Evolutionary conservation across 73 alveolate genomes (phyloP), one percentile per base, ranked within the genome.

Genomic region (Paramecium bursaria): DNA sequence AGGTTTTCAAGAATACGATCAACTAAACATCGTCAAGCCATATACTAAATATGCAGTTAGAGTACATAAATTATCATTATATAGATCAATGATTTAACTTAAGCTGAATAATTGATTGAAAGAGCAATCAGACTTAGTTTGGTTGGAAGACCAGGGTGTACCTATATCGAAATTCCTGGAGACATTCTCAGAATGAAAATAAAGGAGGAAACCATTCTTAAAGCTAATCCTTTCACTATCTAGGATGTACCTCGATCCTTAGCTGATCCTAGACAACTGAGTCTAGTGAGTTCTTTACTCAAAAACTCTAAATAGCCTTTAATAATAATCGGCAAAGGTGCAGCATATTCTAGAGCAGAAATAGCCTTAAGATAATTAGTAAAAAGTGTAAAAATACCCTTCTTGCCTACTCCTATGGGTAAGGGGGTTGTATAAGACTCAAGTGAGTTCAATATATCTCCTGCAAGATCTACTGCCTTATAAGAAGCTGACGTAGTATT

Each of bases 341-440:
- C 91, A 7, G 90, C 92, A 0, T 90, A 90, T n/a, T 82, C 86
- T n/a, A 75, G 87, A 39, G 93, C 96, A 10, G 91, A 88, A 27
- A 47, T 74, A 3, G 94, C 90, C 23, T 90, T 92, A 52, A 90
- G 75, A n/a, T 54, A 27, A 6, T 92, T 92, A 25, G 73, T 94
- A 7, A 74, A 87, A 17, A 61, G 49, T 30, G 79, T 94, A 1
- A 47, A 80, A 15, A 77, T 94, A 19, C 98, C 98, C 13, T 94
- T 90, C 80, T 33, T 94, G 22, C 93, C 97, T 13, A 90, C 97
- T 11, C 98, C 98, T 4, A 90, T 92, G 98, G 98, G 96, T 2
- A 94, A 94, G 74, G 98, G 98, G 15, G 91, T 94, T 4, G 87
- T 94, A 2, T 54, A 91, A 4, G 98, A 94, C 50, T 74, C 88